These are phyloP conservation scores for Lactifluus subvellereus DNA, from an alignment of 768 basidiomycete genomes.

Conservation along the genomic window DNA sequence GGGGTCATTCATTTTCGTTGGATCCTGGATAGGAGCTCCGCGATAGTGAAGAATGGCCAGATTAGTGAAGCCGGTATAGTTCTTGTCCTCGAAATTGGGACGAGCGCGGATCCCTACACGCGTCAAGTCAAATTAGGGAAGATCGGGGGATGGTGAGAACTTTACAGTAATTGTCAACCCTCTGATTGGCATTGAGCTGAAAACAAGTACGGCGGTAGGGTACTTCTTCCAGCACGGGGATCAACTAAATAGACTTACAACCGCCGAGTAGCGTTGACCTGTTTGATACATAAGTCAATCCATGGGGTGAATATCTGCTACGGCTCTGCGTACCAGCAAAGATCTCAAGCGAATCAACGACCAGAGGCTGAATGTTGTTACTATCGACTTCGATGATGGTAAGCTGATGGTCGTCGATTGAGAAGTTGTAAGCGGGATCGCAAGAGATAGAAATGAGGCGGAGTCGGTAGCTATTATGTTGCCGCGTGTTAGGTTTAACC, in stretches of 20 bases:
- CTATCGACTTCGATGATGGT: constrained; percentile 31
- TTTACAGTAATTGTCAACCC: constrained; percentile 9
- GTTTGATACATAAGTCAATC: neutral
- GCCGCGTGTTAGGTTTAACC: neutral
- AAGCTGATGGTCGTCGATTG: constrained; percentile 28
- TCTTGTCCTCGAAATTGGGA: neutral
- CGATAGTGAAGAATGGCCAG: constrained; percentile 22
- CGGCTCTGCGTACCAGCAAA: constrained; percentile 22
- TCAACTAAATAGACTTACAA: constrained; percentile 20
- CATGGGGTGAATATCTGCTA: neutral
- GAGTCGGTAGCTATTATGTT: constrained; percentile 44
- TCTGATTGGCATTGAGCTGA: constrained; percentile 25
- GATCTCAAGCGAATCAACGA: constrained; percentile 27
- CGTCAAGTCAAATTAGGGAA: neutral
- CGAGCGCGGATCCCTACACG: constrained; percentile 13
- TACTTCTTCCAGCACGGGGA: neutral
- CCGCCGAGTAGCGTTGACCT: constrained; percentile 29
- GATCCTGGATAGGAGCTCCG: constrained; percentile 11
- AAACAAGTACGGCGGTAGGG: neutral
- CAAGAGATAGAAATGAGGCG: constrained; percentile 49
- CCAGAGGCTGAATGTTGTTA: constrained; percentile 21
- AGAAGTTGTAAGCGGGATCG: constrained; percentile 29
- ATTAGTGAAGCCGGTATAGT: constrained; percentile 11
- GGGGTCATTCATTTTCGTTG: neutral
- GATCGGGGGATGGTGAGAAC: neutral